phyloP scores from a whole-genome alignment of 2,329 filamentous ascomycete species.

The Thielaviopsis ethacetica region DNA sequence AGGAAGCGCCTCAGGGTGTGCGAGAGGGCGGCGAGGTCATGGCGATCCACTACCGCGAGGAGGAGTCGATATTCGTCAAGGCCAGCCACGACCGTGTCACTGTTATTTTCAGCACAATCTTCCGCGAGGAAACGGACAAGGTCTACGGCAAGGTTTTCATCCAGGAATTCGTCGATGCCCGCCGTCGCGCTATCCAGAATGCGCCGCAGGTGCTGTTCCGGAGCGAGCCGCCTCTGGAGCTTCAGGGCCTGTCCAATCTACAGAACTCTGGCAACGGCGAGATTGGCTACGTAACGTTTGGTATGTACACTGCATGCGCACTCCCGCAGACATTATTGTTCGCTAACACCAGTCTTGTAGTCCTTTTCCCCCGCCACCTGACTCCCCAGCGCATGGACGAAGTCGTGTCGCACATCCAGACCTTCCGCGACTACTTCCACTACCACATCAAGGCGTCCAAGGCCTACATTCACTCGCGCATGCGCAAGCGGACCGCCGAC shows the following conservation, averaged over 20 bases:
- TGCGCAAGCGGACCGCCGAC: constrained; percentile 93
- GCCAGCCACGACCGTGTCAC: constrained; percentile 94
- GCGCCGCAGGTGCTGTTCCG: constrained; percentile 94
- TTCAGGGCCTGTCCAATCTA: constrained; percentile 76
- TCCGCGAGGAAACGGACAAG: constrained; percentile 92
- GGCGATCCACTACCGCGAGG: constrained; percentile 94
- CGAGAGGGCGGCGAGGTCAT: constrained; percentile 82
- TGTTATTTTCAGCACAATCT: constrained; percentile 96
- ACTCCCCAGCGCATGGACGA: constrained; percentile 80
- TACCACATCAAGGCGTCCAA: constrained; percentile 99
- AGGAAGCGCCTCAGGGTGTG: constrained; percentile 83
- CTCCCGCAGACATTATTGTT: not conserved
- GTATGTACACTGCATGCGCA: constrained; percentile 31
- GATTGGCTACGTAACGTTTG: constrained; percentile 95
- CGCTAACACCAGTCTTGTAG: constrained; percentile 26
- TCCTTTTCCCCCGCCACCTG: constrained; percentile 89
- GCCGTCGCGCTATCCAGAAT: constrained; percentile 90
- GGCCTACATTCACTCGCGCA: constrained; percentile 95
- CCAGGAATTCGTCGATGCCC: constrained; percentile 94
- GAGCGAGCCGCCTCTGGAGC: constrained; percentile 82
- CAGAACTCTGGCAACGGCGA: constrained; percentile 60
- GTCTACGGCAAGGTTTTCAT: constrained; percentile 98
- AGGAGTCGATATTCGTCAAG: constrained; percentile 98
- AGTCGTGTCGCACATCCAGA: constrained; percentile 98
- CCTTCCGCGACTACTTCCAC: constrained; percentile 99